Evolutionary conservation across 768 basidiomycete genomes (phyloP).

Genomic region (Boletus tomentosulus): DNA sequence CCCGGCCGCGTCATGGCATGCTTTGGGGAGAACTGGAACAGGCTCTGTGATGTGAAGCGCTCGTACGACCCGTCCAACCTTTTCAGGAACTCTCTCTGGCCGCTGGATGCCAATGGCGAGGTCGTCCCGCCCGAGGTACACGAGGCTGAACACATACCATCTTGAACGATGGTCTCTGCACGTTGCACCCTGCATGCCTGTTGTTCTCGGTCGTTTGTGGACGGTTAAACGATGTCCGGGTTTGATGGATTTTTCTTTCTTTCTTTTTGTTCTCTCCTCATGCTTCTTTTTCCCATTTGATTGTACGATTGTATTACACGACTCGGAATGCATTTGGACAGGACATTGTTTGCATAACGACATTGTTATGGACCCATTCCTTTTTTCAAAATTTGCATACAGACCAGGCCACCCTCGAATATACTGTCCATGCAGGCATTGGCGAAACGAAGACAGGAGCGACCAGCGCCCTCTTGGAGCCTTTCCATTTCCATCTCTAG

Average conservation of each 20-base stretch:
- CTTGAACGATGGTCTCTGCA: slow-evolving; percentile 10
- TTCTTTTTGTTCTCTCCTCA: neutral
- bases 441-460: too few species aligned
- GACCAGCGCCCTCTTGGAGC: too few species aligned
- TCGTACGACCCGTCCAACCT: slow-evolving; percentile 73
- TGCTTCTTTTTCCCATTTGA: neutral
- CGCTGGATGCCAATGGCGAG: slow-evolving; percentile 54
- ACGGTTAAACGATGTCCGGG: neutral
- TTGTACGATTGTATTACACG: neutral
- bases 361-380: neutral
- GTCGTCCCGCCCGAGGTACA: slow-evolving; percentile 54
- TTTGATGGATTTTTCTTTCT: neutral
- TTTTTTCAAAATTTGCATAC: neutral
- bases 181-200: neutral
- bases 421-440: neutral
- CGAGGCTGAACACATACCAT: slow-evolving; percentile 44
- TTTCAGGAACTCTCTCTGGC: slow-evolving; percentile 81
- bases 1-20: slow-evolving; percentile 59
- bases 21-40: slow-evolving; percentile 72
- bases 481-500: neutral
- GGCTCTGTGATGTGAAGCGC: slow-evolving; percentile 66
- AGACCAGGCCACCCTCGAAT: neutral
- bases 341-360: neutral
- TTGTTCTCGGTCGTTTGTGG: neutral
- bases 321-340: neutral